Conservation (phyloP, 2,329 filamentous ascomycete species). For the Sporothrix euskadiensis region DNA sequence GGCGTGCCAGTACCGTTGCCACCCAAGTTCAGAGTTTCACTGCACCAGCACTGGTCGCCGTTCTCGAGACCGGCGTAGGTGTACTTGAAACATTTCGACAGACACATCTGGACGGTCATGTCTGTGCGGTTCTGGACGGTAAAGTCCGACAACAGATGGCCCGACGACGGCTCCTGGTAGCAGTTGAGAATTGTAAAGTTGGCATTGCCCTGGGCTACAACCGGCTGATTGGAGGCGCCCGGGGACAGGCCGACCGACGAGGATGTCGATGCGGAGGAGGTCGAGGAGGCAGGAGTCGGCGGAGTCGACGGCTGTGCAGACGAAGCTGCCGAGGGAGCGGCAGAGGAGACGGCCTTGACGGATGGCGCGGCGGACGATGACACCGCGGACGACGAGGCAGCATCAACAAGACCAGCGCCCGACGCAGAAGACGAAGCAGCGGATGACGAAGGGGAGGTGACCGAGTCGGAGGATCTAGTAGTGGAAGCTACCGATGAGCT, state of each 20-base stretch:
- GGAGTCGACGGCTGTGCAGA: neutral
- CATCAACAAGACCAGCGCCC: neutral
- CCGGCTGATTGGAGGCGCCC: constrained; percentile 2
- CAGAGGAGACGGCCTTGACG: neutral
- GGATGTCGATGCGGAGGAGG: neutral
- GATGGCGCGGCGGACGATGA: neutral
- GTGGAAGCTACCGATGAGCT: neutral
- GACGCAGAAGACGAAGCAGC: neutral
- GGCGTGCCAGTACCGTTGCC: constrained; percentile 33
- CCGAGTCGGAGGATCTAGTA: too few relatives aligned
- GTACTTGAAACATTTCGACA: constrained; percentile 38
- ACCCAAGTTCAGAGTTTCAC: constrained; percentile 35
- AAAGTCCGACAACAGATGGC: constrained; percentile 29
- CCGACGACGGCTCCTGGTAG: constrained; percentile 32
- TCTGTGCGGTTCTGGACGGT: constrained; percentile 22
- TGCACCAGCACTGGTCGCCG: constrained; percentile 46
- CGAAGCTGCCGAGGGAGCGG: neutral
- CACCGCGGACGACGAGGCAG: neutral
- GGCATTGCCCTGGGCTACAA: constrained; percentile 24
- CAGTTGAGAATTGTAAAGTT: constrained; percentile 35
- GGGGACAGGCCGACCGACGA: neutral
- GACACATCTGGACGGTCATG: constrained; percentile 40
- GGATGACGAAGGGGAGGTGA: neutral
- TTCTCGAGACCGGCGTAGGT: constrained; percentile 44
- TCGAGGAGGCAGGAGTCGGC: neutral